Evolutionary conservation across 1,139 yeast genomes (phyloP).

Genomic region (Suhomyces anneliseae): DNA sequence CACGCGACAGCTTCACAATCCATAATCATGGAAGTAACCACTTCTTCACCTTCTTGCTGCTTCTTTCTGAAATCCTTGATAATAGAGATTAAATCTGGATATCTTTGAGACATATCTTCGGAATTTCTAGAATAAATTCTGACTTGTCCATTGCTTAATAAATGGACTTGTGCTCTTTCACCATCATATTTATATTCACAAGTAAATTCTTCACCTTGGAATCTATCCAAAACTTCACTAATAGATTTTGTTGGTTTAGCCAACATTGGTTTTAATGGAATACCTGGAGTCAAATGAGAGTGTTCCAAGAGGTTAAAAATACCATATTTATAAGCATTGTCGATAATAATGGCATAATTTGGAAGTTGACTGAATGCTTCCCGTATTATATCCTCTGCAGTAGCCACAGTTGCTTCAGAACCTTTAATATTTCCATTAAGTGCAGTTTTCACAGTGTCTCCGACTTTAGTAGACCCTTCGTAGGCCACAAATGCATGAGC

Average conservation of each 20-base stretch:
- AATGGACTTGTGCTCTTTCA: conserved; percentile 93
- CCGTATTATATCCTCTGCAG: conserved; percentile 76
- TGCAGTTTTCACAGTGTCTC: conserved; percentile 9
- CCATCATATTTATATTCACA: conserved; percentile 98
- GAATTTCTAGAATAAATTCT: conserved; percentile 89
- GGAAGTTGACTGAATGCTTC: conserved; percentile 93
- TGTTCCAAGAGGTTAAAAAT: conserved; percentile 62
- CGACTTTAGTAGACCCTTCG: conserved; percentile 34
- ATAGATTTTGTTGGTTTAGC: conserved; percentile 97
- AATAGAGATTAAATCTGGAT: conserved; percentile 82
- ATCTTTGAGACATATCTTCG: conserved; percentile 94
- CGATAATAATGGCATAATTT: conserved; percentile 76
- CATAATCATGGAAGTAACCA: conserved; percentile 55
- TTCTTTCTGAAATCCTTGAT: conserved; percentile 57
- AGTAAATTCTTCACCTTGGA: conserved; percentile 81
- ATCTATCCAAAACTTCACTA: conserved; percentile 83
- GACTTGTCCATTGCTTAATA: conserved; percentile 64
- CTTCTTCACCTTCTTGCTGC: conserved; percentile 23
- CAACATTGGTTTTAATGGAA: conserved; percentile 95
- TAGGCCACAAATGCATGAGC: conserved; percentile 77
- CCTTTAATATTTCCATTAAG: conserved; percentile 22
- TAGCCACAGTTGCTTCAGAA: conserved; percentile 39
- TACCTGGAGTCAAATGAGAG: conserved; percentile 82
- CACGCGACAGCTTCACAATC: conserved; percentile 99
- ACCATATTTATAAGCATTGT: conserved; percentile 66